Evolutionary conservation across 352 stramenopile genomes (phyloP).

Genomic region (Phytophthora melonis): DNA sequence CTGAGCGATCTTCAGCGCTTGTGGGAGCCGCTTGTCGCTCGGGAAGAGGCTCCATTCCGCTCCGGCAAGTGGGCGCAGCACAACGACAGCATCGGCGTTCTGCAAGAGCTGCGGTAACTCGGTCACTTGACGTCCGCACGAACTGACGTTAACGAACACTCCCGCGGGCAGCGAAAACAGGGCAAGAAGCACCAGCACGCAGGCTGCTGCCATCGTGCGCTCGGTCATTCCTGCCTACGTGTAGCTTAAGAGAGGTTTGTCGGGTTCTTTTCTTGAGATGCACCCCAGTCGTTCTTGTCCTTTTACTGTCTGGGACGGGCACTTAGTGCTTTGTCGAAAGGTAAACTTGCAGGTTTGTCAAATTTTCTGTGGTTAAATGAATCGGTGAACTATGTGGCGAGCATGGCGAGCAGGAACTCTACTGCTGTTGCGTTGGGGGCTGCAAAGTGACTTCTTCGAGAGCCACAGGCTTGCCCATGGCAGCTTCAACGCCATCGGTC

Average conservation of each 20-base stretch:
- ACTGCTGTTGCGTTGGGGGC: constrained; percentile 4
- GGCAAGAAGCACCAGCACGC: constrained; percentile 21
- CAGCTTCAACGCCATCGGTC: constrained; percentile 12
- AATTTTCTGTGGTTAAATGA: too few relatives aligned
- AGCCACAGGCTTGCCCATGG: neutral
- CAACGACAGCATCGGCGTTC: constrained; percentile 26
- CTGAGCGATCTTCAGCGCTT: constrained; percentile 29
- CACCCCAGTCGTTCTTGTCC: neutral
- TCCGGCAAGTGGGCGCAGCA: constrained; percentile 24
- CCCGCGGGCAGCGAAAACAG: constrained; percentile 21
- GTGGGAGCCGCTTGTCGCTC: constrained; percentile 12
- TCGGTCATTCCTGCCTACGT: neutral
- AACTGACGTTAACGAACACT: constrained; percentile 30
- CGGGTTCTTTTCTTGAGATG: neutral
- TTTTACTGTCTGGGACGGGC: neutral
- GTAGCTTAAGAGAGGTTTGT: too few relatives aligned
- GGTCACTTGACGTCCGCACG: neutral
- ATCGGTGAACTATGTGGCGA: too few relatives aligned
- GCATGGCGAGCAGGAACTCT: neutral
- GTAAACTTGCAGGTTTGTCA: too few relatives aligned
- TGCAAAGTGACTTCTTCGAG: constrained; percentile 17
- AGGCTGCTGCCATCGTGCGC: neutral
- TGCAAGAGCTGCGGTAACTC: constrained; percentile 14
- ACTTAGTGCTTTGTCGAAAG: neutral
- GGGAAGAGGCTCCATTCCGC: constrained; percentile 33